Evolutionary conservation across 2,329 filamentous ascomycete species (phyloP).

Genomic region (Ramichloridium luteum): DNA sequence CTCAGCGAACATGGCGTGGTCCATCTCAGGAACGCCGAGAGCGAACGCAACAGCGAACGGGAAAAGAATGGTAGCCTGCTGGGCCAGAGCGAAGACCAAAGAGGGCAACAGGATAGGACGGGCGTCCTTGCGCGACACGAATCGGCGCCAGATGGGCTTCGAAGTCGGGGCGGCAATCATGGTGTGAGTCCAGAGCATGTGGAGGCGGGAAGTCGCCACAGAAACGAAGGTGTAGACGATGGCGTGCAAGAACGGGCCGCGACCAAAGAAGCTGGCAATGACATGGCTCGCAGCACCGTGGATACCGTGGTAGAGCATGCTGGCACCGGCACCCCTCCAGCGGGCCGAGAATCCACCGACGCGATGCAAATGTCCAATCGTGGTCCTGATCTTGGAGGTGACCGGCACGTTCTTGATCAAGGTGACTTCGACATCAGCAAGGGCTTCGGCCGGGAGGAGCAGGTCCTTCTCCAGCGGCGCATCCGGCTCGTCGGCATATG

Average conservation of each 20-base stretch:
- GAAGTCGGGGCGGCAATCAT: slow-evolving; percentile 61
- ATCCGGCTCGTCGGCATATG: slow-evolving; percentile 38
- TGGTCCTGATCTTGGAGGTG: slow-evolving; percentile 47
- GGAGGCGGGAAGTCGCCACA: slow-evolving; percentile 53
- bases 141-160: slow-evolving; percentile 52
- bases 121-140: slow-evolving; percentile 55
- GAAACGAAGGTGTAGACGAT: slow-evolving; percentile 46
- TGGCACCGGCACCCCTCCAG: slow-evolving; percentile 25
- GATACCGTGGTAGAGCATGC: slow-evolving; percentile 24
- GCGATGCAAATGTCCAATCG: slow-evolving; percentile 37
- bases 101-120: slow-evolving; percentile 58
- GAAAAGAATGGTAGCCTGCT: slow-evolving; percentile 37
- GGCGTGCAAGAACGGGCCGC: slow-evolving; percentile 32
- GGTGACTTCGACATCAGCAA: slow-evolving; percentile 30
- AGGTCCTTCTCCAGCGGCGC: slow-evolving; percentile 31
- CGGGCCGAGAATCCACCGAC: slow-evolving; percentile 25
- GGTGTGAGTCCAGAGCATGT: slow-evolving; percentile 73
- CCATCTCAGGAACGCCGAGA: slow-evolving; percentile 31
- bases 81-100: slow-evolving; percentile 47
- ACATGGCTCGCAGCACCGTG: slow-evolving; percentile 19
- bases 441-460: slow-evolving; percentile 27
- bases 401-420: slow-evolving; percentile 44
- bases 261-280: slow-evolving; percentile 28
- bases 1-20: slow-evolving; percentile 16
- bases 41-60: slow-evolving; percentile 39